Percentiles rank a stretch among this genome's conserved stretches.
phyloP scores from a whole-genome alignment of 768 basidiomycete species.

The Phaffia tasmanica region DNA sequence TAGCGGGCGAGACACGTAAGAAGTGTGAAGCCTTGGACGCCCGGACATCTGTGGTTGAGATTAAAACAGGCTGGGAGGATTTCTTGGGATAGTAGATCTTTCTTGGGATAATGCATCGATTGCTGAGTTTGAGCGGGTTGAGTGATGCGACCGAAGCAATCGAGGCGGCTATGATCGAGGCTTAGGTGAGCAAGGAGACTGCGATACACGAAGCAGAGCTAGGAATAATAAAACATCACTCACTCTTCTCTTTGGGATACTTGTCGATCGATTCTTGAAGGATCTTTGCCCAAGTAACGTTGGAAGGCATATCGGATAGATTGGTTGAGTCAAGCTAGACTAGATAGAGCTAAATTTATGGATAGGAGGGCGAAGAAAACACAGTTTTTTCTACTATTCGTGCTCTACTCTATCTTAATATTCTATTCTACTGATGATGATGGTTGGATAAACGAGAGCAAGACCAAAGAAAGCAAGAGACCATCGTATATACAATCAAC shows the following conservation, averaged over 20 bases:
- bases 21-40: constrained; percentile 18
- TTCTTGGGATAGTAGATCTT: constrained; percentile 3
- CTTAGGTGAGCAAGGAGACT: neutral
- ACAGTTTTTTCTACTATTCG: too few relatives aligned
- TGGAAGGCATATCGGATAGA: too few relatives aligned
- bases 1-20: neutral
- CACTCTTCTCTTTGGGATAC: constrained; percentile 21
- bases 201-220: neutral
- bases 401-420: too few relatives aligned
- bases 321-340: too few relatives aligned
- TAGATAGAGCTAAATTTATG: too few relatives aligned
- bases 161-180: neutral
- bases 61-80: constrained; percentile 5
- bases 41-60: constrained; percentile 22
- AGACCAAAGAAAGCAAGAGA: too few relatives aligned
- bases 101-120: constrained; percentile 5
- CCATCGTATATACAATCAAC: too few relatives aligned
- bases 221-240: neutral
- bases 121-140: constrained; percentile 6
- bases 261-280: constrained; percentile 11
- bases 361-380: too few relatives aligned
- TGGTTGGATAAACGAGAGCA: too few relatives aligned
- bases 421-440: too few relatives aligned
- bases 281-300: constrained; percentile 11
- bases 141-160: neutral